Evolutionary conservation across 1,284 basidiomycete genomes (phyloP), one percentile per base, ranked within the genome.

Genomic region (Phaffia rhodozyma): DNA sequence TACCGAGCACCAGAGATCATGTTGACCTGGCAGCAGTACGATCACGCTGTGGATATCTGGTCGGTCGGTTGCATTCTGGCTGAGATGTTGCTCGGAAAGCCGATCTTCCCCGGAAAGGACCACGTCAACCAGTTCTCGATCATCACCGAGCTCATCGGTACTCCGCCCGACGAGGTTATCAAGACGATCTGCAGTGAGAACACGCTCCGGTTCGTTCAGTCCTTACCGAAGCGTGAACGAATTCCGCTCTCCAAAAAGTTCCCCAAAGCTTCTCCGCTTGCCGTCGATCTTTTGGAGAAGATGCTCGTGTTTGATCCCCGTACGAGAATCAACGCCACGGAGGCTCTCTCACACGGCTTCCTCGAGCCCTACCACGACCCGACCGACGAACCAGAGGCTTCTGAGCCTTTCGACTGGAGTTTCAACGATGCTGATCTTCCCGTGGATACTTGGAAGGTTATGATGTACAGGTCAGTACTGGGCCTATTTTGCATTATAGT

Each of bases 11-110:
- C 94, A 7, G 94, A 99, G 77, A 98, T 99, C 79, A 99, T 99
- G 96, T 83, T 99, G 73, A 99, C 94, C 55, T 98, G 96, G 96
- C 94, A 98, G 77, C 98, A 98, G 79, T 98, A 98, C 79, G 96
- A 98, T 75, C 94, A 97, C 63, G 96, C 92, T 13, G 64, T 66
- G 25, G 64, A 66, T 43, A 61, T 66, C 48, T 30, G 79, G 79
- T 50, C 47, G 25, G 53, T 59, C 20, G 94, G 93, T 16, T 99
- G 96, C 79, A 98, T 99, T 77, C 97, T 99, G 73, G 96, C 96
- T 5, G 94, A 98, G 79, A 99, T 99, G 96, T 79, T 99, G 65
- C 93, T 97, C 76, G 96, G 94, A 58, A 97, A 97, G 76, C 94
- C 96, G 0, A 79, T 98, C 68, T 99, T 99, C 83, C 96, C 96